phyloP scores from a whole-genome alignment of 2,329 filamentous ascomycete species.

The Pseudogymnoascus sp. region DNA sequence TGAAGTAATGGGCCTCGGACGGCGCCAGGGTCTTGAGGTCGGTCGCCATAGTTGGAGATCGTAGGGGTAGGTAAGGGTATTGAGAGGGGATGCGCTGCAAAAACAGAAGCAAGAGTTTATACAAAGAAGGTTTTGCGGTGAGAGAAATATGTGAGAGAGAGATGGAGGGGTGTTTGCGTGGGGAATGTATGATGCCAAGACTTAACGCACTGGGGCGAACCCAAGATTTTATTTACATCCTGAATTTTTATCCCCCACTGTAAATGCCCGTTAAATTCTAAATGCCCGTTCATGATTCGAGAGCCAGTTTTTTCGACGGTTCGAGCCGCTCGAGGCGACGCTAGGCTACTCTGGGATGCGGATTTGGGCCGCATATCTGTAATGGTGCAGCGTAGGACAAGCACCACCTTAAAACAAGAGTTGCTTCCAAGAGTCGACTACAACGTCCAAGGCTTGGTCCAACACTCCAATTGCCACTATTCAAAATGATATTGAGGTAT shows the following conservation, averaged over 20 bases:
- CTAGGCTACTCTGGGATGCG: background rate
- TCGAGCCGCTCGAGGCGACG: background rate
- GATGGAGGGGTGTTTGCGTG: slow-evolving; percentile 1
- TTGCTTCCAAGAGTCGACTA: background rate
- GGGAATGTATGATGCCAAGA: slow-evolving; percentile 2
- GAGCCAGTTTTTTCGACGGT: background rate
- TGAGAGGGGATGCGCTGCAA: background rate
- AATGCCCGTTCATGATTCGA: background rate
- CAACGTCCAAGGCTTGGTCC: background rate
- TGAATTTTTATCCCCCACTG: background rate
- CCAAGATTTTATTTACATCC: background rate
- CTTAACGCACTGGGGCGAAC: background rate
- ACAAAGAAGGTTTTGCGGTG: background rate
- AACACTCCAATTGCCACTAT: background rate
- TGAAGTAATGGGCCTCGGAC: slow-evolving; percentile 98
- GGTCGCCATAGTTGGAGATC: slow-evolving; percentile 4
- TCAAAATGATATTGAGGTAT: slow-evolving; percentile 20
- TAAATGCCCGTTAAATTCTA: background rate
- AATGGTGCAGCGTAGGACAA: background rate
- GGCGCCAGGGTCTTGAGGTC: slow-evolving; percentile 68
- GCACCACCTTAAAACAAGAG: background rate
- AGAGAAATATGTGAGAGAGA: background rate
- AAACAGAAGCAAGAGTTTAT: background rate
- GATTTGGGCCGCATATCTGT: background rate
- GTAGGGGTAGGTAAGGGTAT: background rate